Base-by-base conservation (phyloP, 2,329 filamentous ascomycete genomes). In the Calycina marina region DNA sequence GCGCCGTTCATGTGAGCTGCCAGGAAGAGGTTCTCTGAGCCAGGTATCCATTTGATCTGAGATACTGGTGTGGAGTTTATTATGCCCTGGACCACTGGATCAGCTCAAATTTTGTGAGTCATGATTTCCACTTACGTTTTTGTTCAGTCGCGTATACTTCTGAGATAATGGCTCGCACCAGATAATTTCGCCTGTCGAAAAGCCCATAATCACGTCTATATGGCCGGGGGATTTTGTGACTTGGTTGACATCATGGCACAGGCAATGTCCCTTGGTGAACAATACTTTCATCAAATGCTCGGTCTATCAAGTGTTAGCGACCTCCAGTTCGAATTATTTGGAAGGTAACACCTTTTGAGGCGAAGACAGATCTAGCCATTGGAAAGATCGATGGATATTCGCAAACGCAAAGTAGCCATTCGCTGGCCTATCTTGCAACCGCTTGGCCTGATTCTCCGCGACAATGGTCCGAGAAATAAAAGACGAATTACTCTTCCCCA, bases 81-180 rank as follows among this genome's bases (percentile, higher is more conserved):
- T 35, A 80, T 70, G 14, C 88, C 88, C 76, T 82, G 36, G 9
- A n/a, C 10, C 27, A 22, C 8, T 22, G 8, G n/a, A 22, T n/a
- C n/a, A 9, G 8, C 8, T 8, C n/a, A 14, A 10, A 3, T 4
- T n/a, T 1, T 9, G 13, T 15, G 5, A 12, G 5, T 17, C 26
- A 18, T 5, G n/a, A 6, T 13, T 26, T n/a, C 30, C 9, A 39
- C 67, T 45, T 57, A 80, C 77, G 54, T 96, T 96, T 60, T 98
- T 98, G 53, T 98, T 98, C 48, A 98, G 67, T 13, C 90, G 76
- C 3, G 84, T 82, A 56, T 98, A 98, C 52, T 92, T 85, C 49
- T 96, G 88, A 24, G 85, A 88, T 49, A 94, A 82, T 8, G 90
- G 86, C 56, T 98, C 90, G 63, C 90, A 96, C 90, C 90, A 98